Conservation (phyloP, 495 filamentous ascomycete species). For the Penicillium goetzii region DNA sequence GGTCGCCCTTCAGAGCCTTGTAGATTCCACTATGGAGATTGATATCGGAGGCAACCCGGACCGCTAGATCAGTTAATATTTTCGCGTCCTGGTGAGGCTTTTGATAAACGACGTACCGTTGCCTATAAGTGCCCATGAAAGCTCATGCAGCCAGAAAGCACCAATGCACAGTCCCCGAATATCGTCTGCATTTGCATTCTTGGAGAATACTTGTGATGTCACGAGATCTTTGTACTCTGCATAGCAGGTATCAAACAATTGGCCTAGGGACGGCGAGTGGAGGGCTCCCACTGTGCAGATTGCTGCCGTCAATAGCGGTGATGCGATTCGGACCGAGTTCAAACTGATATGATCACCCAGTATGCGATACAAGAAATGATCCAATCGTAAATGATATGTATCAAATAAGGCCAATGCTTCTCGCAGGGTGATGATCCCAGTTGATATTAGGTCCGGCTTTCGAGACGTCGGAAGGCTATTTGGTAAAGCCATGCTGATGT, state of each 20-base stretch:
- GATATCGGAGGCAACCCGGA: slow-evolving; percentile 35
- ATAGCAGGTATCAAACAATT: slow-evolving; percentile 37
- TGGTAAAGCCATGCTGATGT: slow-evolving; percentile 20
- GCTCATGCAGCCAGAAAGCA: slow-evolving; percentile 41
- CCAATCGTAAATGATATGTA: slow-evolving; percentile 36
- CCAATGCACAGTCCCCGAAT: slow-evolving; percentile 41
- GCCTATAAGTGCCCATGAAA: slow-evolving; percentile 39
- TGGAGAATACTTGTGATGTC: slow-evolving; percentile 27
- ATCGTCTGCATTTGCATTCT: slow-evolving; percentile 32
- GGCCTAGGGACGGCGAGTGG: slow-evolving; percentile 30
- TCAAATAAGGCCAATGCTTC: slow-evolving; percentile 33
- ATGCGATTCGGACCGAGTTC: slow-evolving; percentile 29
- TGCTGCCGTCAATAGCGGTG: slow-evolving; percentile 37
- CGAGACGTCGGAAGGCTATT: slow-evolving; percentile 17
- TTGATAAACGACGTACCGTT: slow-evolving; percentile 23
- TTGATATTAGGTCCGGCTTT: slow-evolving; percentile 28
- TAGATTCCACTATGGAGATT: slow-evolving; percentile 39
- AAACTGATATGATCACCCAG: slow-evolving; percentile 35
- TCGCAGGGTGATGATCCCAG: slow-evolving; percentile 23
- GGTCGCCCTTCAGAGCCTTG: slow-evolving; percentile 34
- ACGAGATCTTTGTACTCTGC: slow-evolving; percentile 32
- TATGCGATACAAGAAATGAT: slow-evolving; percentile 44
- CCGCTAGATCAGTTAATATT: slow-evolving; percentile 30
- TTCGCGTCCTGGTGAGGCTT: neutral
- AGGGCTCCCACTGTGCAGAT: slow-evolving; percentile 41